Percentiles rank a stretch among this genome's conserved stretches.
phyloP scores from a whole-genome alignment of 1,284 basidiomycete species.

The Gomphus sp. region DNA sequence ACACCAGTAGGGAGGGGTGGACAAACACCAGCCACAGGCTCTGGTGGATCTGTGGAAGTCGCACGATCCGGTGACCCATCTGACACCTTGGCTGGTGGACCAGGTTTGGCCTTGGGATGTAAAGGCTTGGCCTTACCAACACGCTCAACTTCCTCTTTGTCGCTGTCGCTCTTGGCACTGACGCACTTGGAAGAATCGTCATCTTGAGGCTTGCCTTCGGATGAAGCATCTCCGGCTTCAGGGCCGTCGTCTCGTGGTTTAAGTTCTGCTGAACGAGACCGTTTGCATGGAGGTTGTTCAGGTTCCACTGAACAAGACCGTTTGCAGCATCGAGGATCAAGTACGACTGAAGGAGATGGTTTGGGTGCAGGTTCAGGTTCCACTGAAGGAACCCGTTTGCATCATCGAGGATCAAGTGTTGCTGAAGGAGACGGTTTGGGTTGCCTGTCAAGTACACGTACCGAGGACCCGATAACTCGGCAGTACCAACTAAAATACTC shows the following conservation, averaged over 20 bases:
- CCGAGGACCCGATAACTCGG: too few species aligned
- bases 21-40: background rate
- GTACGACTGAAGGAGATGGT: too few species aligned
- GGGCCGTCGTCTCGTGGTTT: slow-evolving; percentile 24
- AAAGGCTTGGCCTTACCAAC: background rate
- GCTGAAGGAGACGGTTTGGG: too few species aligned
- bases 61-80: background rate
- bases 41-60: background rate
- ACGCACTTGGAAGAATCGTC: slow-evolving; percentile 11
- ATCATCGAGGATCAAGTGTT: too few species aligned
- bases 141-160: slow-evolving; percentile 22
- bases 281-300: too few species aligned
- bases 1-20: background rate
- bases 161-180: slow-evolving; percentile 23
- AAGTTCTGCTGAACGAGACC: slow-evolving; percentile 12
- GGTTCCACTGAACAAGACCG: too few species aligned
- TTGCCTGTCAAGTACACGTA: too few species aligned
- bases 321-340: too few species aligned
- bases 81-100: background rate
- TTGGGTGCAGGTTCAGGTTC: too few species aligned
- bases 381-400: too few species aligned
- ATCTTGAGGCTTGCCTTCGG: slow-evolving; percentile 12
- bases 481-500: too few species aligned
- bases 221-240: slow-evolving; percentile 21
- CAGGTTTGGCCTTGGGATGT: background rate